Conservation (phyloP, 768 basidiomycete genomes). For the Rhizopogon salebrosus region DNA sequence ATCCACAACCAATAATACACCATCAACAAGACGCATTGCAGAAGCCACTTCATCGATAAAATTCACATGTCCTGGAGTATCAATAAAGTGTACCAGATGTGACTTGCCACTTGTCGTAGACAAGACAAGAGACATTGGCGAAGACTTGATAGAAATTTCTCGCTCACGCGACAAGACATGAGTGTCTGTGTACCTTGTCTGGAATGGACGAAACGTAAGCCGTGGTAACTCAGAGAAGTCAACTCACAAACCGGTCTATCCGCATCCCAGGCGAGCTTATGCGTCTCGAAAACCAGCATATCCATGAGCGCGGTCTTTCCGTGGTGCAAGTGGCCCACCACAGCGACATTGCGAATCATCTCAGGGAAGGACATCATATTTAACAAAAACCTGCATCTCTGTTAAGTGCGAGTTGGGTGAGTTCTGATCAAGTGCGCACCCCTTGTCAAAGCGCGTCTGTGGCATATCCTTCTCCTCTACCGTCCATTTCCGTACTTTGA, state of each 20-base stretch:
- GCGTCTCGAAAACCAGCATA: slow-evolving; percentile 96
- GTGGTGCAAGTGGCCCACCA: slow-evolving; percentile 96
- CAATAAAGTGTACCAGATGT: slow-evolving; percentile 87
- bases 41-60: slow-evolving; percentile 97
- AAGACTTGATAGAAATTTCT: slow-evolving; percentile 93
- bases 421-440: slow-evolving; percentile 43
- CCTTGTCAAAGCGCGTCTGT: slow-evolving; percentile 95
- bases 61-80: slow-evolving; percentile 98
- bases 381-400: slow-evolving; percentile 68
- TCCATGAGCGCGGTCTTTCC: slow-evolving; percentile 97
- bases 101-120: slow-evolving; percentile 87
- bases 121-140: slow-evolving; percentile 91
- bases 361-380: slow-evolving; percentile 89
- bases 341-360: slow-evolving; percentile 93
- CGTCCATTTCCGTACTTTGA: slow-evolving; percentile 92
- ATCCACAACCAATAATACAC: slow-evolving; percentile 90
- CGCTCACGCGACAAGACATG: slow-evolving; percentile 86
- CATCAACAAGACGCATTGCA: slow-evolving; percentile 82
- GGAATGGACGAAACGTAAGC: slow-evolving; percentile 15
- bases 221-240: slow-evolving; percentile 6
- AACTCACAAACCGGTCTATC: slow-evolving; percentile 69
- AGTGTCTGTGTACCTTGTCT: slow-evolving; percentile 96
- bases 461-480: slow-evolving; percentile 96
- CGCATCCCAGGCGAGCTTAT: slow-evolving; percentile 90
- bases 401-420: slow-evolving; percentile 3